Percentiles rank a stretch among this genome's conserved stretches.
These are phyloP conservation scores for Trypanosoma brucei DNA, from an alignment of 208 protist species.

Conservation along the genomic window DNA sequence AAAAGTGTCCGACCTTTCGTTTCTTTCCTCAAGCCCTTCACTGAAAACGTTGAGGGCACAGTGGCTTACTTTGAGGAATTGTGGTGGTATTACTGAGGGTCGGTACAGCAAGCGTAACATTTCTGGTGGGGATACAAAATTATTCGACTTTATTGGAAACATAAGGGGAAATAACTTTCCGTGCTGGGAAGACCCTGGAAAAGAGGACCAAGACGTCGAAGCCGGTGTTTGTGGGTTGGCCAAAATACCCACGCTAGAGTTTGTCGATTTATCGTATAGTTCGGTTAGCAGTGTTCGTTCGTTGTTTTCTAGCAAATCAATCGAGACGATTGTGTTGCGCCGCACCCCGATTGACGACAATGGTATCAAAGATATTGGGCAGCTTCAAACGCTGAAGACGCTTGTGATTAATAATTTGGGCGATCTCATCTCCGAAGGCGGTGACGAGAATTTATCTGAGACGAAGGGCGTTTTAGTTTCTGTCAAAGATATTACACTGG, in stretches of 20 bases:
- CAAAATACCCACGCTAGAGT: conserved; percentile 54
- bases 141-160: not conserved
- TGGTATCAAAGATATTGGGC: conserved; percentile 42
- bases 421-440: conserved; percentile 33
- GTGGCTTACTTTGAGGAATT: conserved; percentile 62
- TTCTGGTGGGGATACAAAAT: not conserved
- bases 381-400: conserved; percentile 46
- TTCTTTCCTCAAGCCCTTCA: conserved; percentile 35
- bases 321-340: conserved; percentile 48
- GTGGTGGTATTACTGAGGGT: conserved; percentile 39
- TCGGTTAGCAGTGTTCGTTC: conserved; percentile 46
- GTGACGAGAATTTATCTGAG: not conserved
- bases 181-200: not conserved
- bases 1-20: conserved; percentile 37
- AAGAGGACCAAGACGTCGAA: conserved; percentile 25
- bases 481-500: conserved; percentile 4
- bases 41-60: conserved; percentile 56
- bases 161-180: not conserved
- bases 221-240: conserved; percentile 51
- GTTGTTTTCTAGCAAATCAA: conserved; percentile 51
- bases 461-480: conserved; percentile 3
- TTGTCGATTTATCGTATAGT: conserved; percentile 64
- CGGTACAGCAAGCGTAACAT: conserved; percentile 28
- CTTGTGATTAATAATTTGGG: conserved; percentile 51
- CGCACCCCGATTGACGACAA: conserved; percentile 52